Evolutionary conservation across 495 filamentous ascomycete species (phyloP).

Genomic region (Daldinia grandis): DNA sequence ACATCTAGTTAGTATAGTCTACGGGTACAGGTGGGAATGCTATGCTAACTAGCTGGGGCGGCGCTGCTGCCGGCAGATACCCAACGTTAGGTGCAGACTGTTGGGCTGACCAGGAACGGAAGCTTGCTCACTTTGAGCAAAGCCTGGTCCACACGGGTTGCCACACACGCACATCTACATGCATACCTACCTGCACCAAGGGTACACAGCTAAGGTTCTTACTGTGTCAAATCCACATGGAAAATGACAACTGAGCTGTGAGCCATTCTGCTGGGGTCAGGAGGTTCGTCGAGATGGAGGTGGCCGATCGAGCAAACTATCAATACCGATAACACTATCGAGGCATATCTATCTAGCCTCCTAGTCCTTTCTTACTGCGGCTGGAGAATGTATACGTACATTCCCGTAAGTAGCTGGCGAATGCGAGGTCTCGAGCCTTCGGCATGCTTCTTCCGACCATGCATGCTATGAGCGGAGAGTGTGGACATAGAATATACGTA

Average conservation of each 20-base stretch:
- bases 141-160: slow-evolving; percentile 13
- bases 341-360: not conserved
- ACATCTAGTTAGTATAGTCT: not conserved
- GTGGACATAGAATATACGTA: not conserved
- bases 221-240: slow-evolving; percentile 3
- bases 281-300: slow-evolving; percentile 3
- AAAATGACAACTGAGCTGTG: not conserved
- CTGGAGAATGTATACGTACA: not conserved
- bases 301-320: not conserved
- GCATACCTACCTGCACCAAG: slow-evolving; percentile 14
- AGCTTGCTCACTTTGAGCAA: not conserved
- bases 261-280: not conserved
- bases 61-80: not conserved
- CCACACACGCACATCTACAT: slow-evolving; percentile 9
- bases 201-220: slow-evolving; percentile 24
- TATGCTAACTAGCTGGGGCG: not conserved
- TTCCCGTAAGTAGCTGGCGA: not conserved
- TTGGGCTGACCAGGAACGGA: not conserved
- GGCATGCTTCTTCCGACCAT: not conserved
- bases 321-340: not conserved
- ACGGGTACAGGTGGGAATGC: not conserved
- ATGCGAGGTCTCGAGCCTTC: not conserved
- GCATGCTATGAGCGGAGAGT: not conserved
- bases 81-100: slow-evolving; percentile 9
- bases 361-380: not conserved